Conservation (phyloP, 352 stramenopile species). For the Phytophthora hybrid region DNA sequence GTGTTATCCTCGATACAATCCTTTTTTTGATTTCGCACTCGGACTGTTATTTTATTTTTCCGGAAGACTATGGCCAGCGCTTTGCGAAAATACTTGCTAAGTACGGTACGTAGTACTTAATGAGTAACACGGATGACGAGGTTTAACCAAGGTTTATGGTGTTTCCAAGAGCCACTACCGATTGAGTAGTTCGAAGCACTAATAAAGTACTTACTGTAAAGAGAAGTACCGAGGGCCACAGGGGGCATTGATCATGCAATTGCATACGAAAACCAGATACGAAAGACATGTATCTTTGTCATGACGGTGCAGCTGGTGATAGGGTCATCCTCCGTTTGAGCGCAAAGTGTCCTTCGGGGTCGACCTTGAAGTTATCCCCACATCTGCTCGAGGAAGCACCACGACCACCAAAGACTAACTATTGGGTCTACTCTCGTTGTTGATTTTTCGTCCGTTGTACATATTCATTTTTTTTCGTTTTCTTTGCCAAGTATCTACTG, state of each 20-base stretch:
- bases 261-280: no score
- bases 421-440: no score
- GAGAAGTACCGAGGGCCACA: not conserved
- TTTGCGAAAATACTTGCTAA: no score
- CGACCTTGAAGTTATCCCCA: not conserved
- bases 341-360: not conserved
- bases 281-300: not conserved
- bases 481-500: no score
- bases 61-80: no score
- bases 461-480: no score
- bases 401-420: not conserved
- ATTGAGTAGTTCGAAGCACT: not conserved
- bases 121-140: not conserved
- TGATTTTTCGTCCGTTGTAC: no score
- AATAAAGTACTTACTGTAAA: no score
- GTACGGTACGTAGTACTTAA: no score
- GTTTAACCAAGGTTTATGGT: not conserved
- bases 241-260: not conserved
- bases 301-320: no score
- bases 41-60: no score
- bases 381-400: not conserved
- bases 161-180: not conserved
- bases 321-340: not conserved
- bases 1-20: not conserved
- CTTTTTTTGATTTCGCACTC: not conserved